Evolutionary conservation across 2,329 filamentous ascomycete species (phyloP).

Genomic region (Aspergillus sp.): DNA sequence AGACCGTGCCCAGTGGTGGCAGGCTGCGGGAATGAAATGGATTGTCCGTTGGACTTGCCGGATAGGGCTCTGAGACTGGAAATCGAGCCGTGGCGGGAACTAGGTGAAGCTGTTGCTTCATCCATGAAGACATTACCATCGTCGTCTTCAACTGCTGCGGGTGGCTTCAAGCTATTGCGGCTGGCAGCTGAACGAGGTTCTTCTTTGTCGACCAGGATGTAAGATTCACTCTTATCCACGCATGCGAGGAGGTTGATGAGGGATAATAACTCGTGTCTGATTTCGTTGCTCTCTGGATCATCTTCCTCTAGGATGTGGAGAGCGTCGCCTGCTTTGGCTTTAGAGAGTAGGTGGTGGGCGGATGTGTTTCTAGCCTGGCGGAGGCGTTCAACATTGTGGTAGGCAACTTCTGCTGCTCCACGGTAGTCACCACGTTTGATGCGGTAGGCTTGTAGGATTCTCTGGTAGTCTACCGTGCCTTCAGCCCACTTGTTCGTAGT

Average conservation of each 20-base stretch:
- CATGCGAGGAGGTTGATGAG: conserved; percentile 92
- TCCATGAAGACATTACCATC: conserved; percentile 42
- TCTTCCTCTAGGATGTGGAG: conserved; percentile 35
- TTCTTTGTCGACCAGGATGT: conserved; percentile 59
- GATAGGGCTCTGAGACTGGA: conserved; percentile 20
- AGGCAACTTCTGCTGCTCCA: conserved; percentile 63
- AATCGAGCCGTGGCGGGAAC: conserved; percentile 17
- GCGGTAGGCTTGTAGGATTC: conserved; percentile 88
- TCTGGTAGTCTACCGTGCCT: conserved; percentile 69
- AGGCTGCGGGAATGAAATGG: conserved; percentile 12
- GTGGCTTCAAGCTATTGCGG: conserved; percentile 33
- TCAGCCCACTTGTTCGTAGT: conserved; percentile 34
- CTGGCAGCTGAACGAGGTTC: conserved; percentile 21
- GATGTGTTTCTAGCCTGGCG: conserved; percentile 36
- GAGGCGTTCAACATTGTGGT: conserved; percentile 56
- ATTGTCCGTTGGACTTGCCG: conserved; percentile 24
- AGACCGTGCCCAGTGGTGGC: conserved; percentile 2
- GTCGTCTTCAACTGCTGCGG: conserved; percentile 29
- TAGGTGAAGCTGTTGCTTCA: conserved; percentile 27
- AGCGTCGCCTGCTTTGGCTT: conserved; percentile 35
- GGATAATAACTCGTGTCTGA: conserved; percentile 73
- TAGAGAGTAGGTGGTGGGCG: conserved; percentile 36
- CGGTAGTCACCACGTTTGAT: conserved; percentile 83
- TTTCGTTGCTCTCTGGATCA: conserved; percentile 53
- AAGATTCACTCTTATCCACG: conserved; percentile 77